phyloP scores from a whole-genome alignment of 169 alveolate species.

The Cryptosporidium tyzzeri region DNA sequence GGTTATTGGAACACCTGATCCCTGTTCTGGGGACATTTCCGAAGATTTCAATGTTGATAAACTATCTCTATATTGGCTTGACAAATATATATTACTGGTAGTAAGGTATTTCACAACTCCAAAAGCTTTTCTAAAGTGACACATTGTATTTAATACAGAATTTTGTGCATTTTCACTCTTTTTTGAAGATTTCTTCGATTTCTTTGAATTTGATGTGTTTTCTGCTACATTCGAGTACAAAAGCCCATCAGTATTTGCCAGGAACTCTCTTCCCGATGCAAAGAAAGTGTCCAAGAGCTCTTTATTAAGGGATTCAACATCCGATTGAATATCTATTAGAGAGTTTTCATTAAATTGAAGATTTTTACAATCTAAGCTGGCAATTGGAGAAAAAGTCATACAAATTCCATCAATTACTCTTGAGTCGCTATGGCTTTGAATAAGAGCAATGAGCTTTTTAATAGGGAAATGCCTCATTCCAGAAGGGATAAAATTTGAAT shows the following conservation, averaged over 20 bases:
- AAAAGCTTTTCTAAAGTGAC: constrained; percentile 35
- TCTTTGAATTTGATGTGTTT: constrained; percentile 4
- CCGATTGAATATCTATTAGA: constrained; percentile 12
- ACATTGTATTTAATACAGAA: constrained; percentile 20
- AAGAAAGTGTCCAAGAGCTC: constrained; percentile 27
- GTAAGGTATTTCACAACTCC: constrained; percentile 55
- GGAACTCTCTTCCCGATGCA: constrained; percentile 35
- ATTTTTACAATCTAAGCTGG: constrained; percentile 8
- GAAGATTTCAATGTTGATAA: constrained; percentile 28
- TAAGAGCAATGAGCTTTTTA: not conserved
- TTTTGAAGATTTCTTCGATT: constrained; percentile 1
- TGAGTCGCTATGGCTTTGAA: constrained; percentile 56
- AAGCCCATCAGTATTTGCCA: constrained; percentile 38
- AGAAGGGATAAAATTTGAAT: not conserved
- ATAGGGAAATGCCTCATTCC: constrained; percentile 35
- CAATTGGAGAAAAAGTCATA: constrained; percentile 53
- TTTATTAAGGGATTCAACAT: not conserved
- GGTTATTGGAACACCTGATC: constrained; percentile 36
- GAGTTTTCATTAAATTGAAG: constrained; percentile 5
- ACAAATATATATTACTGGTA: constrained; percentile 13
- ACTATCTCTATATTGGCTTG: not conserved
- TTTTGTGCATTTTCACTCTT: not conserved
- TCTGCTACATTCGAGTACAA: constrained; percentile 19
- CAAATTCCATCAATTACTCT: constrained; percentile 71
- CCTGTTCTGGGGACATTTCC: constrained; percentile 66